Conservation (phyloP, 805 yeast genomes). For the Spathaspora hagerdaliae region DNA sequence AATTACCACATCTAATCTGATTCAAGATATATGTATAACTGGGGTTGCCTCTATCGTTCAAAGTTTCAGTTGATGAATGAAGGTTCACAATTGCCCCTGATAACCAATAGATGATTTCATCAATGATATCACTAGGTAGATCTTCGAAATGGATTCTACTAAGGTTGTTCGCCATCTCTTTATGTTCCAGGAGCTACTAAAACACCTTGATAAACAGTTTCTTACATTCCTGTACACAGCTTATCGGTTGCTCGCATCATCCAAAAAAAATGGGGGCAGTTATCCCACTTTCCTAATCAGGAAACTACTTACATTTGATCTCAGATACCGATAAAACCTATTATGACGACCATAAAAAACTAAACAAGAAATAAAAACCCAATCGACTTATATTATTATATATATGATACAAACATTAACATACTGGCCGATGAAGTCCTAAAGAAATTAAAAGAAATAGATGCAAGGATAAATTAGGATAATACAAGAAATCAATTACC, state of each 20-base stretch:
- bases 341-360: neutral
- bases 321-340: no score
- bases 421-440: neutral
- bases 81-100: slow-evolving; percentile 9
- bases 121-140: slow-evolving; percentile 18
- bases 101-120: slow-evolving; percentile 11
- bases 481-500: slow-evolving; percentile 4
- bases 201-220: no score
- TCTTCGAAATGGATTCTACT: slow-evolving; percentile 5
- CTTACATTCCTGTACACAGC: no score
- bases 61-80: neutral
- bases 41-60: slow-evolving; percentile 1
- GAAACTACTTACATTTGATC: neutral
- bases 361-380: neutral
- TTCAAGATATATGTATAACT: slow-evolving; percentile 8
- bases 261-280: neutral
- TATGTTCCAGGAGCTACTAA: no score
- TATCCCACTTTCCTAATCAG: neutral
- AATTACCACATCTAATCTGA: slow-evolving; percentile 3
- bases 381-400: neutral
- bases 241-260: no score
- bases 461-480: slow-evolving; percentile 2
- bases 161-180: neutral
- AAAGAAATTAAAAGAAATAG: slow-evolving; percentile 4
- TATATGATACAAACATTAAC: neutral